Evolutionary conservation across 768 basidiomycete genomes (phyloP), one percentile per base, ranked within the genome.

Genomic region (Leccinum broughii): DNA sequence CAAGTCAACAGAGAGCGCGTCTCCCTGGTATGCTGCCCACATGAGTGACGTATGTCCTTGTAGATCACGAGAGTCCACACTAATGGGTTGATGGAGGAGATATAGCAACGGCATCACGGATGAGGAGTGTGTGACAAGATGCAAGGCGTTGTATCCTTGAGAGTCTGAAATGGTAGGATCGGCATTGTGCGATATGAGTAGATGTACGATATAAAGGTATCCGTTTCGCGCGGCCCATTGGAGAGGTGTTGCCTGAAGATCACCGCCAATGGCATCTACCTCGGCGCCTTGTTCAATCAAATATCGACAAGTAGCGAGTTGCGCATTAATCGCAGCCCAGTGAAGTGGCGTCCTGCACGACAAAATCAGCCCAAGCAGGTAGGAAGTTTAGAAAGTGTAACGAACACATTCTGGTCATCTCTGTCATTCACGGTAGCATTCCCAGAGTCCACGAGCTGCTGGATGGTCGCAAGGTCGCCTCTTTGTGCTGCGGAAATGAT

Each of bases 21-120:
- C 97, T 51, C 97, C 97, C 72, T 99, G 97, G 75, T 98, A 99
- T 9, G 94, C 93, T 6, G 97, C 97, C 97, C 97, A 99, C 93
- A 98, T 97, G 54, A 98, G 81, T 0, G 92, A 83, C 0, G 96
- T 97, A 71, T 98, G 97, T 0, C 97, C 97, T 68, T 93, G 90
- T 1, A 87, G 80, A 73, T 99, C 97, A 44, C 87, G 83, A 51
- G 89, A 89, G 71, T 99, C 97, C 60, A 98, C 89, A 48, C 86
- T 88, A 63, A 99, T 84, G 3, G 95, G 95, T 72, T 98, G 95
- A 71, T 96, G 93, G 6, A 98, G 82, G 26, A 97, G 80, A 69
- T 93, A 95, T 39, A 98, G 78, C 39, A 99, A 74, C 0, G 97
- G 91, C 95, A 98, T 97, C 62, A 98, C 92, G 10, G 87, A 89